A percentile compares a stretch with the other conserved stretches of the same genome.
Conservation (phyloP, 306 rosid species). For the Alnus glutinosa region DNA sequence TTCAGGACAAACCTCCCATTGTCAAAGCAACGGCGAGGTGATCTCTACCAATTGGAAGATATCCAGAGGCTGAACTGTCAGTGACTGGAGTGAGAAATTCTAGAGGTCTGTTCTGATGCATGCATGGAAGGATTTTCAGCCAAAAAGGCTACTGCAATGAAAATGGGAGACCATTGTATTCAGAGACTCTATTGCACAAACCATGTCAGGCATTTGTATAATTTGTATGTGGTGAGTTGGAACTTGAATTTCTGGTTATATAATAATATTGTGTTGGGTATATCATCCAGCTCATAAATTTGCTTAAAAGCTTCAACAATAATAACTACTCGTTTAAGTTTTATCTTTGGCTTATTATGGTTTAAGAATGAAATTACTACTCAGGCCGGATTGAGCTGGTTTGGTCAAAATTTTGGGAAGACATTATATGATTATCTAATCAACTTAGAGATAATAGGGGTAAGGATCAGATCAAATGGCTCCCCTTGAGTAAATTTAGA, state of each 20-base stretch:
- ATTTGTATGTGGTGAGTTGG: constrained; percentile 13
- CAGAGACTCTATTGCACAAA: not conserved
- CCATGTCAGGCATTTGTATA: constrained; percentile 8
- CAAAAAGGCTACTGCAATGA: not conserved
- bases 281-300: no score
- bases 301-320: no score
- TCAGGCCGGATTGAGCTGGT: not conserved
- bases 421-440: not conserved
- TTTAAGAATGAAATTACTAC: not conserved
- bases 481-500: not conserved
- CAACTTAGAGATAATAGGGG: no score
- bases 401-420: not conserved
- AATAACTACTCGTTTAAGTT: no score
- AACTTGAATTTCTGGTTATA: not conserved
- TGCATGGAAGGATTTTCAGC: not conserved
- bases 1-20: constrained; percentile 81
- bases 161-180: constrained; percentile 6
- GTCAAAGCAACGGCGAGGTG: constrained; percentile 86
- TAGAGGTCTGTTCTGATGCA: not conserved
- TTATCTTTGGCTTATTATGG: not conserved
- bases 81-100: constrained; percentile 32
- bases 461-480: not conserved
- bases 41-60: constrained; percentile 94
- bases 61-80: constrained; percentile 66
- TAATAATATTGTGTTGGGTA: not conserved